Percentiles rank a stretch among this genome's conserved stretches.
These are phyloP conservation scores for Malus sylvestris DNA, from an alignment of 306 rosid species.

Conservation along the genomic window DNA sequence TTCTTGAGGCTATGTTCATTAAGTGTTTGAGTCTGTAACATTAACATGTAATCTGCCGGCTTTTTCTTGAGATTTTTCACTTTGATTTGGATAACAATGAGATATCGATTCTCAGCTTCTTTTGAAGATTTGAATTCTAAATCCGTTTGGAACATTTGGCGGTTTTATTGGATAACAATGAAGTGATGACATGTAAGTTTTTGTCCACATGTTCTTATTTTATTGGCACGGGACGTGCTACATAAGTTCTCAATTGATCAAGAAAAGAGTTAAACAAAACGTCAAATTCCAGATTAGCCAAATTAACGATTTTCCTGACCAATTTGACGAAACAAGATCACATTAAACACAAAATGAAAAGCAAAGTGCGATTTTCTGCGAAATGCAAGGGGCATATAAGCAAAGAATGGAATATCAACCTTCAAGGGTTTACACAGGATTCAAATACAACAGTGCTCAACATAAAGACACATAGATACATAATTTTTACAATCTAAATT, in stretches of 20 bases:
- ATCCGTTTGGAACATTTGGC: neutral
- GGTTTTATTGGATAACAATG: too few relatives aligned
- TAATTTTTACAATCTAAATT: slow-evolving; percentile 15
- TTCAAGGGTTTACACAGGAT: slow-evolving; percentile 4
- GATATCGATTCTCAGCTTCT: neutral
- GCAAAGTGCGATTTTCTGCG: too few relatives aligned
- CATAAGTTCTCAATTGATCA: too few relatives aligned
- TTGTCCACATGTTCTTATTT: too few relatives aligned
- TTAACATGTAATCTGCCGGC: neutral
- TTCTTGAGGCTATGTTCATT: neutral
- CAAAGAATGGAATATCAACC: neutral
- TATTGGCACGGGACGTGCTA: too few relatives aligned
- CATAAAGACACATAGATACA: slow-evolving; percentile 9
- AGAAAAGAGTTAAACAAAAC: too few relatives aligned
- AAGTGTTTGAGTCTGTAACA: slow-evolving; percentile 31
- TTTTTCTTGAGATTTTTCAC: neutral
- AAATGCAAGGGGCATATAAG: too few relatives aligned
- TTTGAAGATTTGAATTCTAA: neutral
- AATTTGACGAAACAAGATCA: too few relatives aligned
- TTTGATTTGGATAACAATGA: too few relatives aligned
- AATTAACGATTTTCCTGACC: too few relatives aligned
- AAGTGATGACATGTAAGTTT: too few relatives aligned
- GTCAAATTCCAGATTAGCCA: too few relatives aligned
- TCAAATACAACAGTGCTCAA: slow-evolving; percentile 10
- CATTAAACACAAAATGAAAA: neutral